Evolutionary conservation across 768 basidiomycete genomes (phyloP), one percentile per base, ranked within the genome.

Genomic region (Calocybe indica): DNA sequence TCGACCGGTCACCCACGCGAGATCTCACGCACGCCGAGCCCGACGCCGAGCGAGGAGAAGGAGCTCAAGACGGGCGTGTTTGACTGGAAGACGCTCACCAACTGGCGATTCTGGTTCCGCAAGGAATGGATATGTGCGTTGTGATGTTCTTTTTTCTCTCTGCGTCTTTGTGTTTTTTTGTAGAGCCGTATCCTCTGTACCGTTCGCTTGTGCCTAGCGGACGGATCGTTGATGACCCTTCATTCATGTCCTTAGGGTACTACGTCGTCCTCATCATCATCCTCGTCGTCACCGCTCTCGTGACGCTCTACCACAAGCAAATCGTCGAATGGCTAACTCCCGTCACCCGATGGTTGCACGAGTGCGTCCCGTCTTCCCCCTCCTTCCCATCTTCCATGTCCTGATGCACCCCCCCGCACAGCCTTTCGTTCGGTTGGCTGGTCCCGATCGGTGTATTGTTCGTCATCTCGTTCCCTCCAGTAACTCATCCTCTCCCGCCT

Each of bases 381-480:
- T 42, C 12, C 31, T 39, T 7, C 33, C 38, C 62, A 54, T 15
- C 54, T 35, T 34, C 5, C 40, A 30, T 39, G 54, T 12, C 37
- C 43, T 33, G 33, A 42, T 14, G 13, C 15, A 12, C 37, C 8
- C 13, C 35, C 11, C 40, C 7, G 22, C 35, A 5, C 43, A 85
- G 82, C 3, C 49, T 83, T 9, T 60, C 66, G 28, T 70, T 65
- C 46, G 89, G 88, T 31, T 91, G 82, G 82, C 59, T 82, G 4
- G 85, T 92, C 29, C 89, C 91, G 1, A 88, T 93, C 45, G 88
- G 64, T 37, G 70, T 92, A 45, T 71, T 92, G 33, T 91, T 92
- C 59, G 73, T 93, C 51, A 78, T 93, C 29, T 91, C 89, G 0
- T 92, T 93, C 60, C 91, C 91, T 48, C 91, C 91, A 0, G 82